phyloP scores from a whole-genome alignment of 2,329 filamentous ascomycete genomes.

The Cladosporium halotolerans region DNA sequence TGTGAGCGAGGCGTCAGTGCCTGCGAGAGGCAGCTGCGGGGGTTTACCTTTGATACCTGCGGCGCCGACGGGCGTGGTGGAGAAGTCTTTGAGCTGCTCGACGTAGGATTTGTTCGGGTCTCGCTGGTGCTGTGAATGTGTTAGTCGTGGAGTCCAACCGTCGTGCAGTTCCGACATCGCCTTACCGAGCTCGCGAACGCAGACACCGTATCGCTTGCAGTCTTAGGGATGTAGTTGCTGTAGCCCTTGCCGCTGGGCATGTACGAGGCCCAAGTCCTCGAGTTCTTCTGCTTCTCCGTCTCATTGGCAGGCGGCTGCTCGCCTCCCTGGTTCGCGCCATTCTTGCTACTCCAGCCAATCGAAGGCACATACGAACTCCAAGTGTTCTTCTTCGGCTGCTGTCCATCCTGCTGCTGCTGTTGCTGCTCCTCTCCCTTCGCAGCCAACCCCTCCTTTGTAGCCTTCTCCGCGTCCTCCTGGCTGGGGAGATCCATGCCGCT shows the following conservation, averaged over 20 bases:
- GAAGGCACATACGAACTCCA: constrained; percentile 28
- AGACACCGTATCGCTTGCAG: constrained; percentile 34
- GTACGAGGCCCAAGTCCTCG: constrained; percentile 41
- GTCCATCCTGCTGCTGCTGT: not conserved
- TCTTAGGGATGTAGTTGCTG: constrained; percentile 42
- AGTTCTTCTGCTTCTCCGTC: constrained; percentile 30
- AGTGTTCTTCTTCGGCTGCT: constrained; percentile 20
- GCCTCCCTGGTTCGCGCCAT: constrained; percentile 13
- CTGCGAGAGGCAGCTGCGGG: constrained; percentile 8
- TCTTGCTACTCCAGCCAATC: constrained; percentile 18
- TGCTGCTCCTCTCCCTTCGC: constrained; percentile 13
- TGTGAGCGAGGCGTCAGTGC: constrained; percentile 20
- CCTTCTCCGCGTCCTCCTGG: constrained; percentile 31
- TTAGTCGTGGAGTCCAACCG: not conserved
- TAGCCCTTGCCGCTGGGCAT: constrained; percentile 44
- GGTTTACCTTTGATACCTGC: constrained; percentile 29
- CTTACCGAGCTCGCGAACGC: constrained; percentile 37
- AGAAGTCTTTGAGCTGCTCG: constrained; percentile 46
- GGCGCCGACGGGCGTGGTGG: constrained; percentile 45
- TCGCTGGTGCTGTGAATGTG: constrained; percentile 31
- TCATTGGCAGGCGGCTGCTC: constrained; percentile 18
- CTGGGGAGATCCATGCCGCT: constrained; percentile 25
- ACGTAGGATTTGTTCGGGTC: constrained; percentile 45
- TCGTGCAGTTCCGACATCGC: not conserved
- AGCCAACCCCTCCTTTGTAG: constrained; percentile 22